Percentiles rank a stretch among this genome's conserved stretches.
phyloP scores from a whole-genome alignment of 306 rosid species.

The Cucurbita ficifolia region DNA sequence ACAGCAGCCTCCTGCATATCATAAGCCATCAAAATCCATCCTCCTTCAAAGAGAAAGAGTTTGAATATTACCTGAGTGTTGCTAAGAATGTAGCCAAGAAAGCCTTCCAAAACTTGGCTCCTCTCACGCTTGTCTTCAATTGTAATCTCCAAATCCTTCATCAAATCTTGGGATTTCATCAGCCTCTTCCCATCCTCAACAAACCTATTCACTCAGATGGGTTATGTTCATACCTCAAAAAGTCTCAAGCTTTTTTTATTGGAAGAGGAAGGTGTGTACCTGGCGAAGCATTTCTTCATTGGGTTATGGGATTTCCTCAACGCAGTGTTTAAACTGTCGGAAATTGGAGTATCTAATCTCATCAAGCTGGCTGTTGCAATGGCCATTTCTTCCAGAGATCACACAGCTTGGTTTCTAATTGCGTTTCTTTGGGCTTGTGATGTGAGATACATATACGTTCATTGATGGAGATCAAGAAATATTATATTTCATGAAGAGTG shows the following conservation, averaged over 20 bases:
- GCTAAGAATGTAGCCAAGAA: slow-evolving; percentile 30
- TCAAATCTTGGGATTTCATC: slow-evolving; percentile 20
- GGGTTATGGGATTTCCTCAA: slow-evolving; percentile 49
- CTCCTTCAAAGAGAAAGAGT: neutral
- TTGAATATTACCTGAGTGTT: slow-evolving; percentile 19
- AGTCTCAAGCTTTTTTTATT: neutral
- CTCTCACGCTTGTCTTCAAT: slow-evolving; percentile 23
- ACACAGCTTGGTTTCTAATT: neutral
- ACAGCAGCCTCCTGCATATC: slow-evolving; percentile 31
- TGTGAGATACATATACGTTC: neutral
- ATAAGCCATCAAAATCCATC: neutral
- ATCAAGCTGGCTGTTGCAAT: slow-evolving; percentile 21
- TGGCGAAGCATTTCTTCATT: slow-evolving; percentile 65
- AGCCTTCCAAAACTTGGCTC: slow-evolving; percentile 23
- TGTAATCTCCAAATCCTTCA: slow-evolving; percentile 24
- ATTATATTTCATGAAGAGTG: neutral
- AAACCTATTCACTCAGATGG: slow-evolving; percentile 18
- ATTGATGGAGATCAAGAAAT: neutral
- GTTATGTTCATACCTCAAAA: neutral
- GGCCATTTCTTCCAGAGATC: slow-evolving; percentile 31
- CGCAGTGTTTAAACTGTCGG: slow-evolving; percentile 68
- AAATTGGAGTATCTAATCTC: slow-evolving; percentile 39
- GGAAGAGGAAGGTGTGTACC: slow-evolving; percentile 20
- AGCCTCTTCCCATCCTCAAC: slow-evolving; percentile 22
- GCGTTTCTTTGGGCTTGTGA: neutral